Base-by-base conservation (phyloP, 2,329 filamentous ascomycete species). In the Cyanodermella asteris region DNA sequence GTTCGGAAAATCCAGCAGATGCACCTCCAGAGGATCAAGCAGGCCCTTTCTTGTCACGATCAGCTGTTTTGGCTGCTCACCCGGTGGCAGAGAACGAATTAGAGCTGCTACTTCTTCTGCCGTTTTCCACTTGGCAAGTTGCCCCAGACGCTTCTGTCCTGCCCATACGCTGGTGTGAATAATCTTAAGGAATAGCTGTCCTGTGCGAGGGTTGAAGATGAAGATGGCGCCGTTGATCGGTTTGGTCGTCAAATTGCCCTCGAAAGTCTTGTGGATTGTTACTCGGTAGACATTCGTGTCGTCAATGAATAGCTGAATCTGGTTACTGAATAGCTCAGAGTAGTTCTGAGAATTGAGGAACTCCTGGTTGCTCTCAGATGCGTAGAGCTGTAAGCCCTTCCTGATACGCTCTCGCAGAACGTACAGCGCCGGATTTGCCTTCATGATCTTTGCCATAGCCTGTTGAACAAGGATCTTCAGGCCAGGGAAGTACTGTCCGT, bases 381-480 rank as follows among this genome's bases (percentile, higher is more conserved):
- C 87, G 42, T 97, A 97, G 9, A 97, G 61, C 53, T 97, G 87
- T 30, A 97, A 65, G 61, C 87, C 87, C 60, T 97, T 97, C 35
- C 90, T 69, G 35, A 97, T 97, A 64, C 87, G 87, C 55, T 97
- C 87, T 31, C 87, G 76, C 31, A 97, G 56, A 25, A 97, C 87
- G 46, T 94, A 97, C 16, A 97, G 55, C 3, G 87, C 87, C 10
- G 87, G 87, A 43, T 97, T 97, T 18, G 87, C 84, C 55, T 97
- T 97, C 87, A 97, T 97, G 45, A 97, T 70, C 69, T 97, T 97
- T 24, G 81, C 81, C 90, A 97, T 97, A 5, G 90, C 87, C 48
- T 94, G 84, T 50, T 97, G 90, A 14, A 97, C 60, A 13, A 97
- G 64, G 23, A 81, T 75, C 61, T 97, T 97, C 32, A 97, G 55